Conservation (phyloP, 2,329 filamentous ascomycete genomes). For the Metarhizium sp. region DNA sequence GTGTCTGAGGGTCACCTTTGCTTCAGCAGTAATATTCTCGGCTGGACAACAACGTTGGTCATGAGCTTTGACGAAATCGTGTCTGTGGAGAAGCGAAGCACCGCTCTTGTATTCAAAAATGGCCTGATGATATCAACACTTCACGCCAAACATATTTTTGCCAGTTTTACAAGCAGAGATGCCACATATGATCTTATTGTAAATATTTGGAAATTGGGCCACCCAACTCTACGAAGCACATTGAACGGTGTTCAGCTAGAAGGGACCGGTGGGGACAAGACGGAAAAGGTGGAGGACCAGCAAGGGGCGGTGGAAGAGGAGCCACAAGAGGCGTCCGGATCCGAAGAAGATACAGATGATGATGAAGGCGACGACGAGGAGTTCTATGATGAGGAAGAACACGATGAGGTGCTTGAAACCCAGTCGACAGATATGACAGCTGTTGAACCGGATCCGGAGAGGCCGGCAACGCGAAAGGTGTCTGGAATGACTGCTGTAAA, state of each 20-base stretch:
- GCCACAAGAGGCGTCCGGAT: slow-evolving; percentile 45
- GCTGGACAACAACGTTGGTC: slow-evolving; percentile 94
- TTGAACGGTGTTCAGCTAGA: slow-evolving; percentile 81
- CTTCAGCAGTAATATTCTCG: slow-evolving; percentile 97
- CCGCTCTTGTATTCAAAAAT: slow-evolving; percentile 91
- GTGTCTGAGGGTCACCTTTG: slow-evolving; percentile 96
- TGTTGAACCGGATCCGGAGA: slow-evolving; percentile 47
- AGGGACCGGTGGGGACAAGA: slow-evolving; percentile 79
- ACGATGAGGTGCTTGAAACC: slow-evolving; percentile 62
- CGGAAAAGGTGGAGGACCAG: slow-evolving; percentile 63
- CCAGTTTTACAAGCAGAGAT: slow-evolving; percentile 88
- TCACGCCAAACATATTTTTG: slow-evolving; percentile 91
- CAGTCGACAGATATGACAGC: slow-evolving; percentile 29
- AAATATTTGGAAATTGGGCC: slow-evolving; percentile 96
- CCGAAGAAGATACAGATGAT: slow-evolving; percentile 56
- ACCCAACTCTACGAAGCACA: slow-evolving; percentile 84
- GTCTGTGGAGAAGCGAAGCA: slow-evolving; percentile 93
- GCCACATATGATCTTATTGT: slow-evolving; percentile 95
- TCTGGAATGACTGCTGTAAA: slow-evolving; percentile 46
- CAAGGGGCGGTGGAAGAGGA: slow-evolving; percentile 23
- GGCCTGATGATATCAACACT: slow-evolving; percentile 94
- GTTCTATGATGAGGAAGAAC: slow-evolving; percentile 70
- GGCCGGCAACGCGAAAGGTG: slow-evolving; percentile 58
- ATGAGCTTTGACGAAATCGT: slow-evolving; percentile 98
- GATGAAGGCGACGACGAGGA: slow-evolving; percentile 59